Percentiles rank a stretch among this genome's conserved stretches.
Evolutionary conservation across 306 rosid species (phyloP).

Genomic region (apple (Malus domestica)): DNA sequence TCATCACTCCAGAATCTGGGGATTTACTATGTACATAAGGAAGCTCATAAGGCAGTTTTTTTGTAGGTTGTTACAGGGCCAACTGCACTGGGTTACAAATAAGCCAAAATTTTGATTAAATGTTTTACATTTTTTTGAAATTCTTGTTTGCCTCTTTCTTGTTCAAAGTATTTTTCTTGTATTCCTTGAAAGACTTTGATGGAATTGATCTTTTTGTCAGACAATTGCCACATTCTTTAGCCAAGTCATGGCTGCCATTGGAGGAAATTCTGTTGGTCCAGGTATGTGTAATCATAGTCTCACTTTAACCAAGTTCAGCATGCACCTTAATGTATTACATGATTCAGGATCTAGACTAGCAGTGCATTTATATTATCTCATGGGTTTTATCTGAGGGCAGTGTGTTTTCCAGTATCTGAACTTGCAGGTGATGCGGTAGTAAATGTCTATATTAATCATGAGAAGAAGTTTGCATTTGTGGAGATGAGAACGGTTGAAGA

Average conservation of each 20-base stretch:
- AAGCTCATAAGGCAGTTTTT: background rate
- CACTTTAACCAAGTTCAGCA: background rate
- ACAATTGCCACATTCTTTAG: conserved; percentile 74
- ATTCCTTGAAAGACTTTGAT: conserved; percentile 14
- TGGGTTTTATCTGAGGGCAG: conserved; percentile 9
- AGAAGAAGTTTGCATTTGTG: conserved; percentile 83
- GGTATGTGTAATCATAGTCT: conserved; percentile 26
- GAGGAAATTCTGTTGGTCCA: conserved; percentile 74
- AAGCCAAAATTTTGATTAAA: background rate
- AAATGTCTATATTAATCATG: conserved; percentile 78
- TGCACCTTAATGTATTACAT: background rate
- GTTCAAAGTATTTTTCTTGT: conserved; percentile 3
- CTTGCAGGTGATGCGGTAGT: conserved; percentile 73
- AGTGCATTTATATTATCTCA: background rate
- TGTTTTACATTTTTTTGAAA: background rate
- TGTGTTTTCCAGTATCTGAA: conserved; percentile 25
- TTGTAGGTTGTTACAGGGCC: background rate
- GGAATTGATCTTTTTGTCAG: conserved; percentile 25
- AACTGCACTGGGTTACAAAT: background rate
- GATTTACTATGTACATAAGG: background rate
- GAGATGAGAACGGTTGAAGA: conserved; percentile 92
- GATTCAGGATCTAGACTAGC: background rate
- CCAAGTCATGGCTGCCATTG: conserved; percentile 69
- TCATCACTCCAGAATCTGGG: background rate
- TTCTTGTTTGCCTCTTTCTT: background rate